Evolutionary conservation across 1,284 basidiomycete genomes (phyloP).

Genomic region (Phellopilus nigrolimitatus): DNA sequence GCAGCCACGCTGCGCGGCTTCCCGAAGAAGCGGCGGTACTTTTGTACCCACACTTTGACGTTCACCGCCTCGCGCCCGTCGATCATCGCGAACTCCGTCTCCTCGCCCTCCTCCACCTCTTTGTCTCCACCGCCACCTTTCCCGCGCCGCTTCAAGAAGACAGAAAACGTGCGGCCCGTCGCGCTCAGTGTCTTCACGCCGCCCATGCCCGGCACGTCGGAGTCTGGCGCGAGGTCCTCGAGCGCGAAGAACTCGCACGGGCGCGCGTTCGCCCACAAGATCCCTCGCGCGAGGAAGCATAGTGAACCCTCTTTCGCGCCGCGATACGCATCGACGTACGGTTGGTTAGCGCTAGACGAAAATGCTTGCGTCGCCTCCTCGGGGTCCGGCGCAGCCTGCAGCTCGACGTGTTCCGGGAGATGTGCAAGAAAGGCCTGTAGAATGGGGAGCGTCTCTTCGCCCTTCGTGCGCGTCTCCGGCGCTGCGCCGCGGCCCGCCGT

Average conservation of each 20-base stretch:
- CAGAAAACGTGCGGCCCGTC: conserved; percentile 61
- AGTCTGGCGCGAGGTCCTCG: conserved; percentile 45
- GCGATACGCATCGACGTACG: conserved; percentile 63
- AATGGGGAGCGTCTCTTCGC: conserved; percentile 41
- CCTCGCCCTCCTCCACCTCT: conserved; percentile 38
- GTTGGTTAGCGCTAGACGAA: conserved; percentile 37
- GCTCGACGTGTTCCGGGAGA: conserved; percentile 29
- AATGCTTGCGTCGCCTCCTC: conserved; percentile 16
- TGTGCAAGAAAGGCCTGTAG: conserved; percentile 50
- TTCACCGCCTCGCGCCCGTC: conserved; percentile 64
- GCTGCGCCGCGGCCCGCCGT: conserved; percentile 32
- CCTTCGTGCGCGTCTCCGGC: conserved; percentile 40
- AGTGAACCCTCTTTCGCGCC: conserved; percentile 64
- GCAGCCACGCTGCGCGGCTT: conserved; percentile 24
- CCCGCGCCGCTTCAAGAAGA: conserved; percentile 44
- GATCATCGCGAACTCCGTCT: conserved; percentile 65
- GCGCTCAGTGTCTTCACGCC: conserved; percentile 61
- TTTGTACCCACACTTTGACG: conserved; percentile 59
- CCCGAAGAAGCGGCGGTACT: conserved; percentile 55
- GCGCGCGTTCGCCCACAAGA: conserved; percentile 68
- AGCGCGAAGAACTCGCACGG: conserved; percentile 72
- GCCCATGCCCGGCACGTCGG: conserved; percentile 31
- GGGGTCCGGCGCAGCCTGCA: conserved; percentile 1
- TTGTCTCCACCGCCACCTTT: conserved; percentile 14
- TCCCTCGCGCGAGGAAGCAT: conserved; percentile 63